Evolutionary conservation across 495 filamentous ascomycete species (phyloP), one percentile per base, ranked within the genome.

Genomic region (Hypomontagnella submonticulosa): DNA sequence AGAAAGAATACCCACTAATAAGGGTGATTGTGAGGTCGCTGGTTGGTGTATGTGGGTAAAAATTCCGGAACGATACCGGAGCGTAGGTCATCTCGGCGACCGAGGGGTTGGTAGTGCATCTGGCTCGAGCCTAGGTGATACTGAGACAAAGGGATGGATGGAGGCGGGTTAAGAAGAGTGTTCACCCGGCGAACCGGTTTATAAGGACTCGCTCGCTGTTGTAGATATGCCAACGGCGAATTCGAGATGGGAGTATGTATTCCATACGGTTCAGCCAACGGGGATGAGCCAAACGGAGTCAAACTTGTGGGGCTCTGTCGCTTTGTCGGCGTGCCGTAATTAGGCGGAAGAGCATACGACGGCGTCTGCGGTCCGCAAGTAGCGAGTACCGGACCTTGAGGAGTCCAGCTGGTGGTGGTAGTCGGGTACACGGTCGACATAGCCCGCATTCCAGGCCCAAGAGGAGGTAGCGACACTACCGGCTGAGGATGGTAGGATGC

Each of bases 81-180:
- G 56, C 89, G 88, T 51, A 88, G 84, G 61, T 97, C 92, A 49
- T 88, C 85, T 3, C 85, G 83, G 71, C 92, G 91, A 3, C 91
- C 90, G 7, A 99, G 77, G 4, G 94, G 91, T 69, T 96, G 94
- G 66, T 97, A 99, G 70, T 97, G 95, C 92, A 99, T 97, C 77
- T 97, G 91, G 41, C 66, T 92, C 80, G 73, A 90, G 80, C 55
- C 84, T 73, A 73, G 89, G 81, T 73, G 86, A 57, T 90, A 89
- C 63, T 91, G 88, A 46, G 93, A 86, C 44, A 96, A 83, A 9
- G 92, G 90, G 0, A 86, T 83, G 11, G 91, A 91, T 0, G 92
- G 91, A 48, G 95, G 92, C 10, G 94, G 95, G 27, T 95, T 91
- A 13, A 97, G 83, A 15, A 99, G 83, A 3, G 92, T 96, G 62